A percentile compares a stretch with the other conserved stretches of the same genome.
Conservation (phyloP, 805 yeast genomes). For the Ogataea ramenticola region DNA sequence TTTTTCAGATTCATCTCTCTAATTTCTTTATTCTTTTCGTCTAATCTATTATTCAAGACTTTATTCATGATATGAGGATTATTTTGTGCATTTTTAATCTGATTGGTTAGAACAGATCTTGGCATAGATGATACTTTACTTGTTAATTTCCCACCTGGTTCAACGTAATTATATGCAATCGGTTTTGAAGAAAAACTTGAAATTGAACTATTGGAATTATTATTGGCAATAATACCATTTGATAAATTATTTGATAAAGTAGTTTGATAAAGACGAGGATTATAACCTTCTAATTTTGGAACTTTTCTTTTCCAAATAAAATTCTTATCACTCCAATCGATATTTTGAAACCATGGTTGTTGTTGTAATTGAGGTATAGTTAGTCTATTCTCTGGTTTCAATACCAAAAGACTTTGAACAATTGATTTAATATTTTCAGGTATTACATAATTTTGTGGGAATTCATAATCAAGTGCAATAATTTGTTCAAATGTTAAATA, state of each 20-base stretch:
- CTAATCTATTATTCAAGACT: constrained; percentile 23
- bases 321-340: constrained; percentile 61
- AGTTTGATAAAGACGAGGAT: constrained; percentile 27
- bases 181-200: constrained; percentile 3
- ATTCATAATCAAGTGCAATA: constrained; percentile 65
- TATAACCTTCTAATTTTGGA: constrained; percentile 66
- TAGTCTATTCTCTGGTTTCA: constrained; percentile 66
- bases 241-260: no score
- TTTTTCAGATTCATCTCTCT: constrained; percentile 15
- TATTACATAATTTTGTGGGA: constrained; percentile 52
- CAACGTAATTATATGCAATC: constrained; percentile 15
- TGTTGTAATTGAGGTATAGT: constrained; percentile 48
- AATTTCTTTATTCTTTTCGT: constrained; percentile 22
- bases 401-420: constrained; percentile 54
- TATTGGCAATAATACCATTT: no score
- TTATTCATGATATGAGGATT: constrained; percentile 27
- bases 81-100: constrained; percentile 23
- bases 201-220: no score
- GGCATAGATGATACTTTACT: constrained; percentile 22
- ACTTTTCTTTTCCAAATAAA: constrained; percentile 62
- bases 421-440: constrained; percentile 60
- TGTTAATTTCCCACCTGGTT: constrained; percentile 17
- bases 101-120: constrained; percentile 20
- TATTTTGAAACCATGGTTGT: constrained; percentile 64
- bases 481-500: constrained; percentile 85